Base-by-base conservation (phyloP, 2,329 filamentous ascomycete genomes). In the Coniochaeta ligniaria region DNA sequence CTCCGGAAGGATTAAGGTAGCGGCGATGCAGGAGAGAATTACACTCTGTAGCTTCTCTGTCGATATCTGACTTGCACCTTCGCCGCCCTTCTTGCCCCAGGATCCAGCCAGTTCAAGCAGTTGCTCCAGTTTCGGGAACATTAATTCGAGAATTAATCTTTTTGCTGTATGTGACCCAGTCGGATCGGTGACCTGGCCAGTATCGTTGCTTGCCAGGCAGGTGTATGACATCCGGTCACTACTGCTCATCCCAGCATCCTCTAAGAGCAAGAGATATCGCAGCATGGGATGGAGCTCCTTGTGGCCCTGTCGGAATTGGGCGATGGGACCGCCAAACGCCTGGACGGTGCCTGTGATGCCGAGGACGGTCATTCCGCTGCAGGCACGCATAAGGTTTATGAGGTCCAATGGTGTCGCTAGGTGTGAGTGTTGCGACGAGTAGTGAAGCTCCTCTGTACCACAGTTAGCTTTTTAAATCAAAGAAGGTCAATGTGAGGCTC, bases 321-420 rank as follows among this genome's bases (percentile, higher is more conserved):
- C 73, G 45, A 85, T 74, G 1, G 74, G 65, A 0, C 81, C 80
- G 7, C 80, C 79, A n/a, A 79, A 78, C 2, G 75, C 69, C 33
- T 74, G 69, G 16, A 74, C 70, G 2, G 71, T 68, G 1, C 62
- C 62, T 9, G 67, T 63, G 55, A 74, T 66, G 5, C 67, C 60
- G 20, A 80, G 62, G 6, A 69, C 66, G 5, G 72, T 66, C 35
- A 73, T 66, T 11, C 90, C 90, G 41, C 89, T 86, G 66, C 90
- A 91, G 17, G 83, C 80, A 62, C 85, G 78, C n/a, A 96, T 71
- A 5, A 96, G 74, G 64, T 85, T 85, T 41, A 90, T 74, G 24
- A 96, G 72, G 64, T 92, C 85, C 35, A 81, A 69, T 4, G 90
- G 85, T 17, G 83, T 81, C 43, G 86, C 82, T 71, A 90, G 88